Base-by-base conservation (phyloP, 2,329 filamentous ascomycete species). In the Colletotrichum abscissum region DNA sequence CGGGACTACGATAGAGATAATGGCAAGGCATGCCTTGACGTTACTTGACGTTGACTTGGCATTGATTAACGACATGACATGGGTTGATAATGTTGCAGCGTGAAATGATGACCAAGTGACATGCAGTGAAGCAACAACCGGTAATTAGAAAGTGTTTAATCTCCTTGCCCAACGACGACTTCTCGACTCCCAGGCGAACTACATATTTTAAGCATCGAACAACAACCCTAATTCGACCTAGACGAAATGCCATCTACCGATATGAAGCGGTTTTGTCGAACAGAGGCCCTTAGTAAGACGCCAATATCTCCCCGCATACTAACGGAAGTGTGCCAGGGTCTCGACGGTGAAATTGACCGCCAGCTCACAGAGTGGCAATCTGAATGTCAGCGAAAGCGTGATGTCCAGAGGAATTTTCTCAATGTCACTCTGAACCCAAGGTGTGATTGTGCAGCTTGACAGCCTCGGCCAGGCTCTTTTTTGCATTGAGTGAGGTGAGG, bases 1-100 rank as follows among this genome's bases (percentile, higher is more conserved):
- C 52, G 33, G 55, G 19, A 28, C 46, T 56, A 70, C 71, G 62
- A 73, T 73, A 73, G 62, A 71, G 56, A 69, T 73, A 73, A 73
- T 69, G 30, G 28, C 66, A 69, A 72, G 54, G 59, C 70, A 69
- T 28, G 66, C 46, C 59, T 69, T 58, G 57, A 42, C 30, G 8
- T 55, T 64, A n/a, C 59, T 69, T 58, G 57, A 42, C 30, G 8
- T 55, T 64, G 28, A 64, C 62, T 55, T 38, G 62, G 62, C 62
- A 64, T 55, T 64, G 46, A 55, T 64, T 38, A 38, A 64, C 49
- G 49, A 55, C 49, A 55, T 26, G 14, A n/a, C 7, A 24, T 5
- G 8, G 22, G 16, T 55, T 14, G 14, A 19, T 6, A 26, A 14
- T 46, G 3, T 2, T 33, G 33, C 54, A 6, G 1, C 33, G 14